Percentiles rank a stretch among this genome's conserved stretches.
Conservation (phyloP, 202 grass and related monocot species). For the Dendrocalamus latiflorus region DNA sequence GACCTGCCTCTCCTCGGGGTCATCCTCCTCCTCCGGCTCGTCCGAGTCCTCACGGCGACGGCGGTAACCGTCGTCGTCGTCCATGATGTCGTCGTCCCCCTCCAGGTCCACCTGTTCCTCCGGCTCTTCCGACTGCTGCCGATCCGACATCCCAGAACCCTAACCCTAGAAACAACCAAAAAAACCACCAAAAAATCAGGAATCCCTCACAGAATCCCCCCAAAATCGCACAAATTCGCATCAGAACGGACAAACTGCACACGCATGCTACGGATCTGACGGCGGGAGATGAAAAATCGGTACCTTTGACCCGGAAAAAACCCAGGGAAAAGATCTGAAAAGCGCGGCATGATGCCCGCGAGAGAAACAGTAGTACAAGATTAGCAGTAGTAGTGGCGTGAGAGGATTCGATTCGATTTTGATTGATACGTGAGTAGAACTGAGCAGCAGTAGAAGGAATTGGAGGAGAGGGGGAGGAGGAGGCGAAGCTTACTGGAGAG, state of each 20-base stretch:
- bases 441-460: constrained; percentile 7
- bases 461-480: background rate
- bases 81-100: constrained; percentile 76
- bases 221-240: background rate
- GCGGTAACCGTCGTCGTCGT: too few relatives aligned
- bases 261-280: constrained; percentile 18
- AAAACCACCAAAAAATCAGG: too few relatives aligned
- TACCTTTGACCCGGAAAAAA: constrained; percentile 50
- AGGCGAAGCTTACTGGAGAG: constrained; percentile 47
- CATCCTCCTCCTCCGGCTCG: constrained; percentile 46
- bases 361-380: constrained; percentile 30
- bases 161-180: constrained; percentile 27
- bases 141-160: constrained; percentile 46
- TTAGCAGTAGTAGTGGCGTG: constrained; percentile 5
- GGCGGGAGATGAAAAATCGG: constrained; percentile 5
- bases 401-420: constrained; percentile 21
- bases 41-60: constrained; percentile 32
- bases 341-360: constrained; percentile 35
- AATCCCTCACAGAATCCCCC: background rate
- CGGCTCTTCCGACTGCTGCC: constrained; percentile 59
- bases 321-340: constrained; percentile 29
- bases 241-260: background rate
- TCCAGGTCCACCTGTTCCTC: constrained; percentile 97
- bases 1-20: constrained; percentile 28
- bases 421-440: background rate